These are phyloP conservation scores for Hypoxylon lienhwacheense DNA, from an alignment of 495 filamentous ascomycete species.

Conservation along the genomic window DNA sequence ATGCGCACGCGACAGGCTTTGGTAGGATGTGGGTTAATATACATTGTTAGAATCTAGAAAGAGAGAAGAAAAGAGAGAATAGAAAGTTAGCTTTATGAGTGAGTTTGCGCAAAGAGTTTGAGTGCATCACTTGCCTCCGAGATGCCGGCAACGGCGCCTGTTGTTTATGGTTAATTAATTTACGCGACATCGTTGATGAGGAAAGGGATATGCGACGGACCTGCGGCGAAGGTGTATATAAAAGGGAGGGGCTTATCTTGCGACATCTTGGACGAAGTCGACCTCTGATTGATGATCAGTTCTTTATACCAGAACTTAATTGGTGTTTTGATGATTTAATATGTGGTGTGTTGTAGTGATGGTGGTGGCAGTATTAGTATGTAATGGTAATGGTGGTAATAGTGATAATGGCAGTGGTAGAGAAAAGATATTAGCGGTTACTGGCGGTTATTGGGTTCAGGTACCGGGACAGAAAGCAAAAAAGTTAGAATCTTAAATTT, in stretches of 20 bases:
- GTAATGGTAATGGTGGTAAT: too few relatives aligned
- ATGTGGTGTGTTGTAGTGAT: not conserved
- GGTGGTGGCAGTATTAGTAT: too few relatives aligned
- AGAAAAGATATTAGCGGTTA: conserved; percentile 26
- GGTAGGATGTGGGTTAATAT: conserved; percentile 22
- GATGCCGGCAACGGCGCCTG: conserved; percentile 83
- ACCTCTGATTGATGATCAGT: conserved; percentile 1
- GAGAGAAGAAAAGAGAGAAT: not conserved
- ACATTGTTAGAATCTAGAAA: conserved; percentile 19
- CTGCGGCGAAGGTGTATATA: conserved; percentile 82
- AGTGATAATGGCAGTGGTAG: too few relatives aligned
- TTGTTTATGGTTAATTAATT: conserved; percentile 18
- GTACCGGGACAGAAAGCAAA: too few relatives aligned
- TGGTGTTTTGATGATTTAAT: conserved; percentile 5
- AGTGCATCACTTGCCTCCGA: conserved; percentile 68
- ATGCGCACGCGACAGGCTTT: conserved; percentile 39
- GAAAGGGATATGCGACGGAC: conserved; percentile 45
- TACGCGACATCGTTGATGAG: not conserved
- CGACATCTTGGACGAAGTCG: conserved; percentile 56
- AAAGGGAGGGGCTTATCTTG: conserved; percentile 75
- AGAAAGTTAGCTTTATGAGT: conserved; percentile 19
- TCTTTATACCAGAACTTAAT: not conserved
- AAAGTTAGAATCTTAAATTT: conserved; percentile 22
- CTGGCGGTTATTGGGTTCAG: conserved; percentile 22
- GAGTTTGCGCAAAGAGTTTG: conserved; percentile 3